Evolutionary conservation across 352 stramenopile species (phyloP).

Genomic region (Globisporangium middletonii): DNA sequence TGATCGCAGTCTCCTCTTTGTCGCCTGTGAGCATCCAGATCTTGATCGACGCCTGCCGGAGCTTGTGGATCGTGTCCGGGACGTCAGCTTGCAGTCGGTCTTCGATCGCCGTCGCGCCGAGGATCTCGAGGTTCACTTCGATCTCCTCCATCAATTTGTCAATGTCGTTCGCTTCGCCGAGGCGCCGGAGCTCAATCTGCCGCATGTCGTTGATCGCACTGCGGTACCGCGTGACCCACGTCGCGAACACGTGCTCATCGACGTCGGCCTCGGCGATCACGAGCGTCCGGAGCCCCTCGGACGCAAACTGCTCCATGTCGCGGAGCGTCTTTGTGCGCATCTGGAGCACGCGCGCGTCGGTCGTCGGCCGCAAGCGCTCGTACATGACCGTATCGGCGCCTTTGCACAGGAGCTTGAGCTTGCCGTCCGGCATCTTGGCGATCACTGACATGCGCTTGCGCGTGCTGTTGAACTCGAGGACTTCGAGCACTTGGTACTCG

Average conservation of each 20-base stretch:
- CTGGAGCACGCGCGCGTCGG: constrained; percentile 32
- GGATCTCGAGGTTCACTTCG: constrained; percentile 80
- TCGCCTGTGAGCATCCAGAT: constrained; percentile 95
- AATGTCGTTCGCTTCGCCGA: constrained; percentile 75
- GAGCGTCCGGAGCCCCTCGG: constrained; percentile 87
- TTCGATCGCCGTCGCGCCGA: constrained; percentile 93
- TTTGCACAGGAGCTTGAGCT: constrained; percentile 79
- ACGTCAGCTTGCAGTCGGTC: constrained; percentile 91
- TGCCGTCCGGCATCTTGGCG: constrained; percentile 41
- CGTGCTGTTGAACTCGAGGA: constrained; percentile 94
- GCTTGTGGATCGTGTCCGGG: constrained; percentile 88
- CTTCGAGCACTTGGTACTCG: constrained; percentile 86
- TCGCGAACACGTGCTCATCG: constrained; percentile 48
- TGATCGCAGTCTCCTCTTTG: constrained; percentile 95
- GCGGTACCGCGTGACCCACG: constrained; percentile 65
- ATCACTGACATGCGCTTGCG: constrained; percentile 96
- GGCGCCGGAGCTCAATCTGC: constrained; percentile 73
- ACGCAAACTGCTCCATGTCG: constrained; percentile 87
- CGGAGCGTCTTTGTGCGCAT: constrained; percentile 65
- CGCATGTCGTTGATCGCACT: constrained; percentile 81
- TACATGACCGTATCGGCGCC: constrained; percentile 90
- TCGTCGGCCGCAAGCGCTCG: constrained; percentile 54
- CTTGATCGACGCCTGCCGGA: constrained; percentile 91
- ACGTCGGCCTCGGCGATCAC: constrained; percentile 74
- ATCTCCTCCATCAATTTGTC: constrained; percentile 82